A percentile compares a stretch with the other conserved stretches of the same genome.
Evolutionary conservation across 2,329 filamentous ascomycete species (phyloP).

Genomic region (Calycina herbarum): DNA sequence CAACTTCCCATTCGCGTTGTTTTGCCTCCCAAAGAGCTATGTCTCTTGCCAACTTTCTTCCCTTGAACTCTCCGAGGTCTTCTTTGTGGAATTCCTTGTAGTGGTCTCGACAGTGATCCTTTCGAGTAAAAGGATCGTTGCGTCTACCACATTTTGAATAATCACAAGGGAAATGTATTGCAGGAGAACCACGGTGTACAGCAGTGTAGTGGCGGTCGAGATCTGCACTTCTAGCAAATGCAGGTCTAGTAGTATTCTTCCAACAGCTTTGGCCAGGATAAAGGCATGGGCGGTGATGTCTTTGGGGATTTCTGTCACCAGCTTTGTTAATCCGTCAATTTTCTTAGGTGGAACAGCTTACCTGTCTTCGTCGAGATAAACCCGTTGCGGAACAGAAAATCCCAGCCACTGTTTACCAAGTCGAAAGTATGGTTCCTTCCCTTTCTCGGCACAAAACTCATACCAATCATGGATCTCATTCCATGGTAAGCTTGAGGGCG

Average conservation of each 20-base stretch:
- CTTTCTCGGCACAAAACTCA: no score
- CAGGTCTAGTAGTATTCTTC: not conserved
- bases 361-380: no score
- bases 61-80: constrained; percentile 36
- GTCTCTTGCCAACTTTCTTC: constrained; percentile 18
- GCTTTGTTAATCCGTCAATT: no score
- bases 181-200: constrained; percentile 31
- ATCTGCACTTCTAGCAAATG: constrained; percentile 39
- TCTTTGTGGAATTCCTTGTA: constrained; percentile 48
- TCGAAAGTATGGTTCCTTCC: no score
- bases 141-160: constrained; percentile 35
- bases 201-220: constrained; percentile 40
- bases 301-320: not conserved
- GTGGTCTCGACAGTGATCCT: constrained; percentile 51
- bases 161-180: constrained; percentile 35
- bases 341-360: no score
- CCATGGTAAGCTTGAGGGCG: no score
- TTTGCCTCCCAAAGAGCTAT: constrained; percentile 17
- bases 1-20: constrained; percentile 27
- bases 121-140: constrained; percentile 43
- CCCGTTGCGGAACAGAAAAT: no score
- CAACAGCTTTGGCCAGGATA: constrained; percentile 27
- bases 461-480: no score
- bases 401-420: no score
- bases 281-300: constrained; percentile 22